Evolutionary conservation across 148 eudicot species (phyloP).

Genomic region (Bassia scoparia): DNA sequence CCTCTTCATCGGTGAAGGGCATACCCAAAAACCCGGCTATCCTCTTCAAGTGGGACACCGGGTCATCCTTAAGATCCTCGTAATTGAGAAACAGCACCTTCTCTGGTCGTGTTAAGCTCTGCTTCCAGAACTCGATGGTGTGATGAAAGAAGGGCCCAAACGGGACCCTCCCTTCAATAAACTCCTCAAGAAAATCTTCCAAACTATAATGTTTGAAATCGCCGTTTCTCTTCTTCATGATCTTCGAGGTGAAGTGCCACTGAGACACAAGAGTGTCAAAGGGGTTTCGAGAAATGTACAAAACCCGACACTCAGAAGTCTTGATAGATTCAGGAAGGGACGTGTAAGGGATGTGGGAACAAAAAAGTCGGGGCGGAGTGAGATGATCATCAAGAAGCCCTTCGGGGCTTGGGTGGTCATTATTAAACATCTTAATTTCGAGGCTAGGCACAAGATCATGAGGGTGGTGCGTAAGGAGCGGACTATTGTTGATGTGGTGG

Average conservation of each 20-base stretch:
- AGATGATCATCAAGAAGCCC: neutral
- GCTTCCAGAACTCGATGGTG: neutral
- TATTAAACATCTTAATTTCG: neutral
- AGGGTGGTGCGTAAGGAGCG: neutral
- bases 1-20: conserved; percentile 11
- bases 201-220: no score
- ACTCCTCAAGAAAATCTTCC: no score
- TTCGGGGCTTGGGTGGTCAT: neutral
- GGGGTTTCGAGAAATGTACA: neutral
- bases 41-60: neutral
- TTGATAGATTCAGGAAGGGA: neutral
- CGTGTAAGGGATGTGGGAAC: neutral
- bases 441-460: neutral
- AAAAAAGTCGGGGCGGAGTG: conserved; percentile 1
- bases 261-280: conserved; percentile 1
- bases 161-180: no score
- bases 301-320: neutral
- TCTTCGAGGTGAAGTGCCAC: no score
- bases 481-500: neutral
- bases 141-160: neutral
- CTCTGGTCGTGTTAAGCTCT: neutral
- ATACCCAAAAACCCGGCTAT: conserved; percentile 13
- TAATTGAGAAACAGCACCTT: conserved; percentile 21
- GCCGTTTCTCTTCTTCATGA: no score
- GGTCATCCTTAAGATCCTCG: conserved; percentile 18